Evolutionary conservation across 208 protist species (phyloP).

Genomic region (Leishmania aethiopica): DNA sequence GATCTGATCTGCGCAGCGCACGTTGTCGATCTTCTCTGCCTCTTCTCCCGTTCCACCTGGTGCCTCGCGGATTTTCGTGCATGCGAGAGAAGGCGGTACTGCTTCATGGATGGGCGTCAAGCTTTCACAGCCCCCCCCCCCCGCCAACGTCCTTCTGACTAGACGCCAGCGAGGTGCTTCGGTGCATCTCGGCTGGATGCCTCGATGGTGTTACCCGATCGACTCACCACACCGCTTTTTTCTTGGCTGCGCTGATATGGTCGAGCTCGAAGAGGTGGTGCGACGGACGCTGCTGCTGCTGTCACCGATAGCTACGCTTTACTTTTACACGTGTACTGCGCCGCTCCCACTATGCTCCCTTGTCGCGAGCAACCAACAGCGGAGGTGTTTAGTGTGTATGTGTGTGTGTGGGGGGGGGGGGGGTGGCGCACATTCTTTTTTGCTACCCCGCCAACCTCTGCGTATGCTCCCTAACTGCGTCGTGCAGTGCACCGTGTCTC

Average conservation of each 20-base stretch:
- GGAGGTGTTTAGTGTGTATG: neutral
- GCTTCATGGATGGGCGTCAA: neutral
- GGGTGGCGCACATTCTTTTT: neutral
- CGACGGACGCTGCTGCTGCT: neutral
- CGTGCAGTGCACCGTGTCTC: neutral
- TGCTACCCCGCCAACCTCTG: neutral
- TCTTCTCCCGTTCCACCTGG: neutral
- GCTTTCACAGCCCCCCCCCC: neutral
- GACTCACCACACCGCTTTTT: neutral
- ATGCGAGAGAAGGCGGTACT: neutral
- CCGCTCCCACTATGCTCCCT: neutral
- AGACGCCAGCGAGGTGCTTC: neutral
- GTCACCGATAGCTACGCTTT: neutral
- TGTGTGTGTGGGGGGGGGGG: no score
- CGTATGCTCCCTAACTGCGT: neutral
- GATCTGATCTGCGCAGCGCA: neutral
- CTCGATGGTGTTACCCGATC: no score
- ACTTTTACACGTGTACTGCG: neutral
- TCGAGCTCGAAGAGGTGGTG: neutral
- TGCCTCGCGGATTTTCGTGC: neutral
- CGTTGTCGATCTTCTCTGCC: neutral
- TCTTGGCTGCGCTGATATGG: neutral
- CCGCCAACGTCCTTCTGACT: neutral
- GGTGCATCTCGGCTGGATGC: neutral
- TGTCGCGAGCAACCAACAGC: neutral